Evolutionary conservation across 768 basidiomycete genomes (phyloP).

Genomic region (Lepiota venenata): DNA sequence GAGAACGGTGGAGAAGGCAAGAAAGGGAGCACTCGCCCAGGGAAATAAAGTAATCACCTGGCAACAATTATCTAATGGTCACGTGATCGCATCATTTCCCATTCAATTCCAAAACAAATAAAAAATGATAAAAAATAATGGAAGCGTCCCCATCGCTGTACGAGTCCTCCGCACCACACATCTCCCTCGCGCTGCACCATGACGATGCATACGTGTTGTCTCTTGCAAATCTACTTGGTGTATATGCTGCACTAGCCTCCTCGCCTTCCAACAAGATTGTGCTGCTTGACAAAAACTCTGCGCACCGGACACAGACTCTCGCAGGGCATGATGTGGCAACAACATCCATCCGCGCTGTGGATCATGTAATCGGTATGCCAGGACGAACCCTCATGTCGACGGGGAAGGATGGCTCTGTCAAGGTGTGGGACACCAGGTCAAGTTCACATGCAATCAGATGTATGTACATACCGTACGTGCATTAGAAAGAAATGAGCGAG

Average conservation of each 20-base stretch:
- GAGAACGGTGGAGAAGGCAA: not conserved
- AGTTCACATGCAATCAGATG: constrained; percentile 52
- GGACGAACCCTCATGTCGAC: constrained; percentile 55
- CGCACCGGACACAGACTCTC: constrained; percentile 44
- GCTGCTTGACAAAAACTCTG: constrained; percentile 57
- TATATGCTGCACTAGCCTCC: constrained; percentile 61
- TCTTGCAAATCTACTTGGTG: constrained; percentile 35
- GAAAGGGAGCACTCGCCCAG: not conserved
- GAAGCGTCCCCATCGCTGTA: constrained; percentile 1
- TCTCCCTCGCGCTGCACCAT: not conserved
- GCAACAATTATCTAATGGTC: constrained; percentile 1
- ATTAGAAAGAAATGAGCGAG: constrained; percentile 23
- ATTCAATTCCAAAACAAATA: not conserved
- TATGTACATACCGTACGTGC: constrained; percentile 31
- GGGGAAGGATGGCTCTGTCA: constrained; percentile 69
- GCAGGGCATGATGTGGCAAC: constrained; percentile 56
- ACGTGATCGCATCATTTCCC: not conserved
- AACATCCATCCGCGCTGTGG: constrained; percentile 48
- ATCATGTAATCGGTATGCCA: constrained; percentile 35
- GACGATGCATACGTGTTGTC: constrained; percentile 56
- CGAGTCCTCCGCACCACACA: not conserved
- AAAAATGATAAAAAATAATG: not conserved
- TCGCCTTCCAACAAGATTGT: constrained; percentile 65
- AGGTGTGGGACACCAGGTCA: constrained; percentile 72
- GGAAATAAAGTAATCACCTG: not conserved